Base-by-base conservation (phyloP, 2,329 filamentous ascomycete genomes). In the Thielaviopsis musarum region DNA sequence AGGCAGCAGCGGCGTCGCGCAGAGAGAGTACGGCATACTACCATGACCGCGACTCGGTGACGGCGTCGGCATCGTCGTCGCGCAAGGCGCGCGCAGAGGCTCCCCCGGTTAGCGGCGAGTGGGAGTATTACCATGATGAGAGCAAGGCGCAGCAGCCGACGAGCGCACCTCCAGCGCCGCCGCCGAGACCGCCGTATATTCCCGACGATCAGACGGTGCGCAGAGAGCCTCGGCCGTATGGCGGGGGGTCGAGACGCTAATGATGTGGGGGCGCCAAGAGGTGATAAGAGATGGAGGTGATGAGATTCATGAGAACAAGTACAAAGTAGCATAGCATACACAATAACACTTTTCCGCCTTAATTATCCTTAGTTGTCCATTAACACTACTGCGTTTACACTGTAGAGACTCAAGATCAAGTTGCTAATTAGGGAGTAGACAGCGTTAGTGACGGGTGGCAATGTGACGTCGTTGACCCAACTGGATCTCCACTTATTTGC, bases 161-260 rank as follows among this genome's bases (percentile, higher is more conserved):
- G 21, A 57, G 54, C 17, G 57, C 54, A 30, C 60, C 60, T 2
- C 22, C 34, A 17, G 49, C 57, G 1, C 60, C 60, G 5, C 60
- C 60, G 19, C 60, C 57, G n/a, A 55, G 57, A 34, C 60, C 60
- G 30, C 60, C 57, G 15, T 61, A 61, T 41, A 41, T 52, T 9
- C 54, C 54, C 1, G 57, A 62, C 17, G 58, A 56, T 7, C 41
- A 59, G 17, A 17, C 24, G 38, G 34, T 21, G 19, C 48, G 58
- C 24, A 53, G 60, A n/a, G 60, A 61, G 48, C 57, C 60, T 13
- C 41, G 60, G 52, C 60, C 57, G 34, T 61, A 61, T 54, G 57
- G 41, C 19, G 24, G 58, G 6, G 22, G 30, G 51, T 54, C 52
- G 57, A 59, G 52, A 22, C 13, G 45, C 7, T 38, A 51, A 30